Evolutionary conservation across 1,284 basidiomycete genomes (phyloP), one percentile per base, ranked within the genome.

Genomic region (Ustilago loliicola): DNA sequence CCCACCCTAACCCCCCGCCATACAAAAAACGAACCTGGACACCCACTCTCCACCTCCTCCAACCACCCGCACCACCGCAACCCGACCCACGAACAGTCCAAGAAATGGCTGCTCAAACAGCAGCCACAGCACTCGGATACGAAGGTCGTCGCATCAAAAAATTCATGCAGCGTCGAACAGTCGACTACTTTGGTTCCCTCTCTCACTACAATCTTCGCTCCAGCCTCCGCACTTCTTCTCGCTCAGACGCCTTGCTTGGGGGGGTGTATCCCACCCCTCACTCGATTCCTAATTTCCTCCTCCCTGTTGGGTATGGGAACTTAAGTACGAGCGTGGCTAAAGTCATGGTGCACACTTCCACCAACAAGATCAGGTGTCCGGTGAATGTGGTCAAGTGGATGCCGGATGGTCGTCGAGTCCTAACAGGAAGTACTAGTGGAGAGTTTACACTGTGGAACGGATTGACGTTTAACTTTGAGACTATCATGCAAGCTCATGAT

Each of bases 361-460:
- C 96, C 56, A 99, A 99, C 89, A 99, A 99, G 88, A 95, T 98
- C 78, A 90, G 95, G 61, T 97, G 94, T 88, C 96, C 96, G 0
- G 95, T 98, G 56, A 96, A 98, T 80, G 93, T 96, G 34, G 96
- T 98, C 27, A 91, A 91, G 82, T 99, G 96, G 95, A 98, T 95
- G 32, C 96, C 96, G 0, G 96, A 98, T 87, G 94, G 92, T 50
- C 90, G 96, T 27, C 91, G 96, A 6, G 89, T 98, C 30, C 88
- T 99, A 51, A 99, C 97, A 0, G 96, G 96, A 27, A 96, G 95
- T 19, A 95, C 95, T 30, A 95, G 93, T 79, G 97, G 97, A 62
- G 96, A 99, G 87, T 98, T 99, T 87, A 98, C 96, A 0, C 90
- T 99, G 6, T 99, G 97, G 96, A 99, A 99, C 83, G 96, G 96